A percentile compares a stretch with the other conserved stretches of the same genome.
phyloP scores from a whole-genome alignment of 257 asterid genomes.

The Scutellaria baicalensis region DNA sequence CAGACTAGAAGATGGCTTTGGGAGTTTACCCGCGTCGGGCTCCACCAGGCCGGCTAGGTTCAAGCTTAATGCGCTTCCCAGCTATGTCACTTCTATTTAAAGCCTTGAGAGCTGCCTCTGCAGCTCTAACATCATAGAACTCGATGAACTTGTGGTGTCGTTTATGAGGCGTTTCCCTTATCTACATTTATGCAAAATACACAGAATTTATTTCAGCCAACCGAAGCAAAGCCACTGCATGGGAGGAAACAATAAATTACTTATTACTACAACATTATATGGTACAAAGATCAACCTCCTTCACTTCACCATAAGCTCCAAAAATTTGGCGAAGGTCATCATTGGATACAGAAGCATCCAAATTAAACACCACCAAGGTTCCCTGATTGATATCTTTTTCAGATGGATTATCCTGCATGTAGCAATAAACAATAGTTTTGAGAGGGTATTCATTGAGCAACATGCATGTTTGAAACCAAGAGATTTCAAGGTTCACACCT shows the following conservation, averaged over 20 bases:
- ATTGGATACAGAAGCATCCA: slow-evolving; percentile 88
- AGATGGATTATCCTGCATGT: slow-evolving; percentile 83
- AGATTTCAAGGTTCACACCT: slow-evolving; percentile 36
- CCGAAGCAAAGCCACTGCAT: neutral
- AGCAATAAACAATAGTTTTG: slow-evolving; percentile 2
- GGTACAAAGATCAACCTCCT: slow-evolving; percentile 56
- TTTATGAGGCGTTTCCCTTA: slow-evolving; percentile 93
- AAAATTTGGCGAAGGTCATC: slow-evolving; percentile 94
- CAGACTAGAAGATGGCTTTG: neutral
- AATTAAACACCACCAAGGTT: slow-evolving; percentile 88
- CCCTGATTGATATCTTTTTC: slow-evolving; percentile 97
- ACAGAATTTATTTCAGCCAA: slow-evolving; percentile 11
- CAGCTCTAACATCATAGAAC: slow-evolving; percentile 87
- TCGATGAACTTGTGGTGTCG: slow-evolving; percentile 95
- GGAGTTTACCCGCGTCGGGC: slow-evolving; percentile 74
- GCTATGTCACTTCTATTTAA: slow-evolving; percentile 84
- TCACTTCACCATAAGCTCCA: slow-evolving; percentile 95
- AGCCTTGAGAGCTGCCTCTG: slow-evolving; percentile 96
- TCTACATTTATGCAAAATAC: slow-evolving; percentile 39
- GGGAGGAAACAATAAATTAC: neutral
- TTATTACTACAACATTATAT: neutral
- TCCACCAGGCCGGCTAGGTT: slow-evolving; percentile 97
- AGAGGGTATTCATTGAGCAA: neutral
- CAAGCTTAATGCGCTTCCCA: slow-evolving; percentile 92
- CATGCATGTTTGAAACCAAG: neutral